Evolutionary conservation across 1,284 basidiomycete genomes (phyloP), one percentile per base, ranked within the genome.

Genomic region (Coriolopsis trogii): DNA sequence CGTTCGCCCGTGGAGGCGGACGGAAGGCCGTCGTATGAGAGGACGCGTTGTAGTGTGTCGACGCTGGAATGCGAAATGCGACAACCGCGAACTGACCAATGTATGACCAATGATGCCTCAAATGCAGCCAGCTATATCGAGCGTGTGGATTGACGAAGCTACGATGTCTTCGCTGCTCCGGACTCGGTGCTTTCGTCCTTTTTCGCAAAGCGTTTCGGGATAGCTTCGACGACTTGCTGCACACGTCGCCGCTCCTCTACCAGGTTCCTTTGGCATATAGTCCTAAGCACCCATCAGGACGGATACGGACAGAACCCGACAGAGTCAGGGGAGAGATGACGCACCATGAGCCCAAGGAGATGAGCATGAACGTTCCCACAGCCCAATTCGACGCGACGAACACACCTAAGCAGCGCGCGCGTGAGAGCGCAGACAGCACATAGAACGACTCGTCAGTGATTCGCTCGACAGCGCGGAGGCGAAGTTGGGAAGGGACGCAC

Each of bases 261-360:
- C 40, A 82, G 62, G 56, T 78, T 77, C 41, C 71, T 75, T 58
- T 83, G 80, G 64, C 87, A 89, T 33, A 87, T 73, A 45, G 82
- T 76, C 83, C 87, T 87, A 21, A 25, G 23, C n/a, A 52, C 6
- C 13, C n/a, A 30, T 24, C 29, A 20, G 23, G 26, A 31, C 24
- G 13, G 40, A 52, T 24, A 36, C 36, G 39, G 46, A 16, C 31
- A 18, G 24, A 34, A 42, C 4, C 5, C n/a, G 41, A 13, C 28
- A 48, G 23, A 13, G 24, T 15, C 23, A 13, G 48, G 28, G 44
- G 25, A 37, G 20, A 15, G 0, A 37, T 13, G 25, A 51, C 75
- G 38, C 56, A 81, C 80, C 80, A 82, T 23, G 75, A 73, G 23
- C 79, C 78, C 4, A 79, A 49, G 4, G 80, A 79, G 38, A 82